Percentiles rank a stretch among this genome's conserved stretches.
These are phyloP conservation scores for Citeromyces matritensis DNA, from an alignment of 805 yeast species.

Conservation along the genomic window DNA sequence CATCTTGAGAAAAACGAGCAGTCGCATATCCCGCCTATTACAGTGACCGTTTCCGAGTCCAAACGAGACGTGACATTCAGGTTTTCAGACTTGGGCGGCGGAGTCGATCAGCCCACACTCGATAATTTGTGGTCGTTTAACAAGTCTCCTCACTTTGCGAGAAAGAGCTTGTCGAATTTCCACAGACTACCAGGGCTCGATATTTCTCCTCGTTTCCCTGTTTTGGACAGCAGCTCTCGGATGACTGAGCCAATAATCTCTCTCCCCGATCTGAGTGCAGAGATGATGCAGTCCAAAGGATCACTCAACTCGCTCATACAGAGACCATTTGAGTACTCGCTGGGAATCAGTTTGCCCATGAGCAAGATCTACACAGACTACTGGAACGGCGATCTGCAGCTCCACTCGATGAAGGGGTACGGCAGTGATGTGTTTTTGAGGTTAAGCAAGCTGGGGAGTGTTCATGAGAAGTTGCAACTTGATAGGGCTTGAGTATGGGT, in stretches of 20 bases:
- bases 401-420: constrained; percentile 77
- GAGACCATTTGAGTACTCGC: constrained; percentile 58
- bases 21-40: constrained; percentile 49
- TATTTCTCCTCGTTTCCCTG: constrained; percentile 13
- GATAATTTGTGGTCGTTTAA: constrained; percentile 80
- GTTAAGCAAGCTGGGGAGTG: constrained; percentile 60
- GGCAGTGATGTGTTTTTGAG: constrained; percentile 83
- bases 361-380: constrained; percentile 88
- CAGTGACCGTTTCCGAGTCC: constrained; percentile 57
- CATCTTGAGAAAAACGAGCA: constrained; percentile 5
- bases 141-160: constrained; percentile 45
- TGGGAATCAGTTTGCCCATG: constrained; percentile 88
- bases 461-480: constrained; percentile 42
- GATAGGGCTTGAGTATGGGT: constrained; percentile 40
- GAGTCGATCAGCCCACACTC: constrained; percentile 45
- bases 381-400: constrained; percentile 85
- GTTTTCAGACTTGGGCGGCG: constrained; percentile 86
- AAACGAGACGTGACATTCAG: constrained; percentile 58
- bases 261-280: constrained; percentile 7
- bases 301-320: constrained; percentile 42
- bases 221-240: constrained; percentile 6
- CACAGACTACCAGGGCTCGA: constrained; percentile 55
- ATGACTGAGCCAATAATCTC: constrained; percentile 10
- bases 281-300: constrained; percentile 3
- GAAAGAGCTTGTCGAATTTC: constrained; percentile 44